Evolutionary conservation across 495 filamentous ascomycete species (phyloP), one percentile per base, ranked within the genome.

Genomic region (Geoglossum glabrum): DNA sequence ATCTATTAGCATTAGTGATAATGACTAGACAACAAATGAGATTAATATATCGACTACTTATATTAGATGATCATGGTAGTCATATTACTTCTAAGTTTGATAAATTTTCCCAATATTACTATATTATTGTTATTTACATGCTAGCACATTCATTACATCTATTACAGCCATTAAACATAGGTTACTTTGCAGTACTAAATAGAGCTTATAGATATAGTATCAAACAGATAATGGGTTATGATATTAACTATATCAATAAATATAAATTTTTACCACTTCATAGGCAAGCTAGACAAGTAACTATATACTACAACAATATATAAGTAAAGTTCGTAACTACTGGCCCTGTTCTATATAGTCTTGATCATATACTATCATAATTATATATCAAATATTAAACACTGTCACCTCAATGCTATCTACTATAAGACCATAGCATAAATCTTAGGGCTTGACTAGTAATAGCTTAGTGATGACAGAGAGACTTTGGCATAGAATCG

Each of bases 121-220:
- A 63, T 3, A 65, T 65, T 43, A 60, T 61, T 25, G 51, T 57
- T 26, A 13, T 64, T 21, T 61, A 55, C 52, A 61, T 66, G 57
- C 64, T 61, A 9, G 11, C 59, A 51, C 57, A 66, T 46, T 61
- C 40, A 21, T 65, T 54, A 23, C 63, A 65, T 61, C 57, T 64
- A 1, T 55, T 65, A 17, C 61, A 66, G 55, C 64, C 64, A 11
- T 55, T 64, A 46, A 55, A 66, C 55, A 58, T 66, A 51, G 56
- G 56, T 23, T 64, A 52, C 34, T 64, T 64, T 50, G 38, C 36
- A 28, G 57, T 33, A n/a, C 54, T 65, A 34, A 62, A 65, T 38
- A 19, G 25, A 17, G 51, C 50, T 21, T 65, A 65, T 33, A 49
- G 64, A 15, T 15, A 31, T 15, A 21, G 49, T 38, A 54, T 65